Conservation (phyloP, 352 stramenopile genomes). For the Phytophthora lateralis region DNA sequence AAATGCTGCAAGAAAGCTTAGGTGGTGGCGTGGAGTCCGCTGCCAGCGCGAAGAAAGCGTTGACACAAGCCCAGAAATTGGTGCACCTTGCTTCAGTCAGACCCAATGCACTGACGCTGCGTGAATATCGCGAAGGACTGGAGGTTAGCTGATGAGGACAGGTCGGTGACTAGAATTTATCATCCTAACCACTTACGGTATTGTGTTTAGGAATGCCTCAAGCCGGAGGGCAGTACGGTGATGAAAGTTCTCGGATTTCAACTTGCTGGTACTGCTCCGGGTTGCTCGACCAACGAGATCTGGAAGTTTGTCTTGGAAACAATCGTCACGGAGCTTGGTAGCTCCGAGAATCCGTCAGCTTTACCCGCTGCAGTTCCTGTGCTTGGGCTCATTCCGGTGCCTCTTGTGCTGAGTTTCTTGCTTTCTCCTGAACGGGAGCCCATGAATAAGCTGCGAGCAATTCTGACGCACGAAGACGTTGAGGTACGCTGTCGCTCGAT, state of each 20-base stretch:
- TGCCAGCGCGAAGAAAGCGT: constrained; percentile 48
- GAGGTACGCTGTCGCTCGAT: constrained; percentile 69
- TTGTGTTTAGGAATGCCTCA: constrained; percentile 60
- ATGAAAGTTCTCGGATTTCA: constrained; percentile 81
- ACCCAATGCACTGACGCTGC: constrained; percentile 59
- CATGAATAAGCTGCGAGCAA: constrained; percentile 77
- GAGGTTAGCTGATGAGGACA: constrained; percentile 35
- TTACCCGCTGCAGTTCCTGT: constrained; percentile 59
- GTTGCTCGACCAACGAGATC: constrained; percentile 62
- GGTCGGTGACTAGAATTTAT: not conserved
- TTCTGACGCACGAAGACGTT: constrained; percentile 70
- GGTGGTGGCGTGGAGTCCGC: constrained; percentile 48
- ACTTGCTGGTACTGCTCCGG: constrained; percentile 55
- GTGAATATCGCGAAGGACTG: constrained; percentile 64
- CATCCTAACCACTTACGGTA: not conserved
- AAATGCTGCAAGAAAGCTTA: constrained; percentile 58
- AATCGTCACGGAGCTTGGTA: constrained; percentile 66
- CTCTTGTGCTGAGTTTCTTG: constrained; percentile 69
- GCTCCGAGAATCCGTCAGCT: constrained; percentile 61
- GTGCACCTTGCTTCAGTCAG: constrained; percentile 57
- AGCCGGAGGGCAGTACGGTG: constrained; percentile 52
- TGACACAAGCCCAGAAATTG: constrained; percentile 68
- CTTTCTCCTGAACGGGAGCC: constrained; percentile 68
- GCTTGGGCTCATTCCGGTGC: constrained; percentile 59
- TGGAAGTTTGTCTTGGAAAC: constrained; percentile 73